Evolutionary conservation across 352 stramenopile species (phyloP).

Genomic region (Globisporangium cystogenes): DNA sequence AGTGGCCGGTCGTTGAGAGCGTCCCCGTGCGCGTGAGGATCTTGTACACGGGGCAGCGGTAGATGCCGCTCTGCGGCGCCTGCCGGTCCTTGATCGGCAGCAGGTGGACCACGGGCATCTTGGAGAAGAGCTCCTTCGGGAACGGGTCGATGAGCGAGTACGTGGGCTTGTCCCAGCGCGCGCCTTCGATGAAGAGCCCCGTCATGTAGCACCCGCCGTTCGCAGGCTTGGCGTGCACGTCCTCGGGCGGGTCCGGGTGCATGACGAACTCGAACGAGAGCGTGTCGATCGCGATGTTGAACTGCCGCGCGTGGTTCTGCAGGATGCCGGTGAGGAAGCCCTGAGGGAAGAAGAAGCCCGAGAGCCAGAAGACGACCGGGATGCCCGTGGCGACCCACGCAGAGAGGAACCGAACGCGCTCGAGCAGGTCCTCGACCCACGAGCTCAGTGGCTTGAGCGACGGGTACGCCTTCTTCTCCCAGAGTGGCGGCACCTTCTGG

Average conservation of each 20-base stretch:
- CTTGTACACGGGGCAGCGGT: slow-evolving; percentile 95
- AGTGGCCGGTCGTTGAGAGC: slow-evolving; percentile 94
- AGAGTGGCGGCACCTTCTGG: slow-evolving; percentile 81
- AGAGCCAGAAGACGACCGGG: slow-evolving; percentile 76
- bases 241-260: slow-evolving; percentile 40
- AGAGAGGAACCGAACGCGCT: slow-evolving; percentile 61
- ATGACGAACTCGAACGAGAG: slow-evolving; percentile 81
- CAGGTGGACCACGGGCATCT: slow-evolving; percentile 88
- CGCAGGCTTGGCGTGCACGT: slow-evolving; percentile 19
- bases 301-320: slow-evolving; percentile 63
- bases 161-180: slow-evolving; percentile 76
- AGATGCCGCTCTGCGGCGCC: slow-evolving; percentile 77
- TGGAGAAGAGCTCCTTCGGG: slow-evolving; percentile 91
- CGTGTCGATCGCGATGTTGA: slow-evolving; percentile 80
- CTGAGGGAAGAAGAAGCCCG: slow-evolving; percentile 94
- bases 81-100: slow-evolving; percentile 79
- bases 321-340: slow-evolving; percentile 65
- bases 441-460: slow-evolving; percentile 86
- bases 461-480: slow-evolving; percentile 88
- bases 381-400: slow-evolving; percentile 31
- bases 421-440: slow-evolving; percentile 87
- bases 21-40: slow-evolving; percentile 91
- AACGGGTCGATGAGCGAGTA: slow-evolving; percentile 84
- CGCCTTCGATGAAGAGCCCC: slow-evolving; percentile 89
- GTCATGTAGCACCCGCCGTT: slow-evolving; percentile 88